Percentiles rank a stretch among this genome's conserved stretches.
Conservation (phyloP, 2,329 filamentous ascomycete species). For the Colletotrichum gloeosporioides region DNA sequence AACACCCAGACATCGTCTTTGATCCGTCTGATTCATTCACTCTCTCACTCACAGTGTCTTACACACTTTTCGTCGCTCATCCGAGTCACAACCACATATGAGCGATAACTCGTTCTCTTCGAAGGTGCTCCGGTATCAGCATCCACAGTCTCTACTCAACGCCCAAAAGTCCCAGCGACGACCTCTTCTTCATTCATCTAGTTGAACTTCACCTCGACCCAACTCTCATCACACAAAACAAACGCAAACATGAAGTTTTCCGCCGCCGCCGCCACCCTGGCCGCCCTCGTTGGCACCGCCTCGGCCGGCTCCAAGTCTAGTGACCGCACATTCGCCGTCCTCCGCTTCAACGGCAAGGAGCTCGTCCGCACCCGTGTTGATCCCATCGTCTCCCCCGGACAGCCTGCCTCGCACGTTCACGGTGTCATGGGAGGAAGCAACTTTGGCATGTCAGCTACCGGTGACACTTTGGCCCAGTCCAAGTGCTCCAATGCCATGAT, state of each 20-base stretch:
- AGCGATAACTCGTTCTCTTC: constrained; percentile 26
- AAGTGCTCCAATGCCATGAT: constrained; percentile 75
- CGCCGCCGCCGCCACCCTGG: constrained; percentile 30
- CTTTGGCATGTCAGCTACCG: constrained; percentile 68
- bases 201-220: neutral
- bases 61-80: constrained; percentile 21
- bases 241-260: constrained; percentile 39
- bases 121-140: constrained; percentile 41
- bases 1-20: constrained; percentile 26
- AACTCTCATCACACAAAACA: neutral
- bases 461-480: constrained; percentile 62
- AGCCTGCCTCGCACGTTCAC: constrained; percentile 68
- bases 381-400: constrained; percentile 70
- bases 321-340: constrained; percentile 66
- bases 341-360: constrained; percentile 71
- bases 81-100: constrained; percentile 24
- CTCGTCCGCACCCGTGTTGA: constrained; percentile 69
- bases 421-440: constrained; percentile 73
- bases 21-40: constrained; percentile 35
- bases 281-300: constrained; percentile 43
- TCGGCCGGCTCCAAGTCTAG: constrained; percentile 44
- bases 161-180: neutral
- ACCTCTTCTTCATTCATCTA: neutral
- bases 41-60: constrained; percentile 14
- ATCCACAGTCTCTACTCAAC: constrained; percentile 16